Evolutionary conservation across 805 yeast species (phyloP).

Genomic region (Candida khao-thaluensis): DNA sequence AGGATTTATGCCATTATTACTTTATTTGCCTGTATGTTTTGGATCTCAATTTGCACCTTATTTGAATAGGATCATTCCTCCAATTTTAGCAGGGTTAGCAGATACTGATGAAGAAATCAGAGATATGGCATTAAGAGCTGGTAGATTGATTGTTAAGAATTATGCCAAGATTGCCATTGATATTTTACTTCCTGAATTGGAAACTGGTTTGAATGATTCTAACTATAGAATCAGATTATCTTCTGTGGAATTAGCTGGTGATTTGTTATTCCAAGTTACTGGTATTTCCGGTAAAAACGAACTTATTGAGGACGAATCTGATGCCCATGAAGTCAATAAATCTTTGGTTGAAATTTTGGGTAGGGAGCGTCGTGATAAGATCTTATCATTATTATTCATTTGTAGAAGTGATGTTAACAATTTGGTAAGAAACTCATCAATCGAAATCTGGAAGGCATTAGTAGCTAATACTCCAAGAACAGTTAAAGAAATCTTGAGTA

Average conservation of each 20-base stretch:
- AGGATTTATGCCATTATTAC: constrained; percentile 85
- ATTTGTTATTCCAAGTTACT: constrained; percentile 86
- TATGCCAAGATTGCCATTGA: constrained; percentile 93
- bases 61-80: constrained; percentile 81
- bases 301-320: constrained; percentile 54
- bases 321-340: constrained; percentile 48
- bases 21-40: constrained; percentile 91
- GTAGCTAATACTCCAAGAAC: constrained; percentile 96
- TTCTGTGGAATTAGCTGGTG: constrained; percentile 94
- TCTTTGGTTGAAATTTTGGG: constrained; percentile 80
- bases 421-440: constrained; percentile 82
- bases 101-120: constrained; percentile 84
- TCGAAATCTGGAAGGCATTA: constrained; percentile 95
- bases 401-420: constrained; percentile 92
- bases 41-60: constrained; percentile 91
- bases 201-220: constrained; percentile 78
- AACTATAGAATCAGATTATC: constrained; percentile 87
- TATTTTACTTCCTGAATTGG: constrained; percentile 88
- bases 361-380: constrained; percentile 80
- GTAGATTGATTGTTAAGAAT: constrained; percentile 84
- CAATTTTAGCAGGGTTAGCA: constrained; percentile 87
- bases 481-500: constrained; percentile 85
- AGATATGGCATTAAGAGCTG: constrained; percentile 88
- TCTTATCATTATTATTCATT: constrained; percentile 81
- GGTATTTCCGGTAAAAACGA: constrained; percentile 83